A percentile compares a stretch with the other conserved stretches of the same genome.
Evolutionary conservation across 345 rosid genomes (phyloP).

Genomic region (Lumnitzera littorea): DNA sequence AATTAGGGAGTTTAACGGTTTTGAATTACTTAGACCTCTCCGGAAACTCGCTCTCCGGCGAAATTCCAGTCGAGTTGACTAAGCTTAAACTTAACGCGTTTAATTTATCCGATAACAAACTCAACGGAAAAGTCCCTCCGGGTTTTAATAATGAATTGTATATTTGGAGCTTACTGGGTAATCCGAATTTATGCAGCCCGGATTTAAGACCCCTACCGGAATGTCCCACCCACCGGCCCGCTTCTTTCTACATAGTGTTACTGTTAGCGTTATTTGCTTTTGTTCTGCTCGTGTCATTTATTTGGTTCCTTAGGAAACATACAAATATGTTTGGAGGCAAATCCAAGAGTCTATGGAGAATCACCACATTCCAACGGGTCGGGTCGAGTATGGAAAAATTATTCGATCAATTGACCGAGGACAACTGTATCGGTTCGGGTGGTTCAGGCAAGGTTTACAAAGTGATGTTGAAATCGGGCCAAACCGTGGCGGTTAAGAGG

Average conservation of each 20-base stretch:
- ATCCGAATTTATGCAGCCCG: conserved; percentile 57
- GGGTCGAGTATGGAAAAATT: conserved; percentile 40
- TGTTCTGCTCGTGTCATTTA: conserved; percentile 24
- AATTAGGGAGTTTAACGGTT: conserved; percentile 44
- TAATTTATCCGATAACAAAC: conserved; percentile 49
- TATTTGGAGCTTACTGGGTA: conserved; percentile 42
- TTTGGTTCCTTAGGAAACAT: conserved; percentile 36
- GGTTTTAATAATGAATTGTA: conserved; percentile 27
- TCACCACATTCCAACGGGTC: conserved; percentile 53
- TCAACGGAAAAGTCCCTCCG: conserved; percentile 46
- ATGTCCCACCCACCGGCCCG: conserved; percentile 29
- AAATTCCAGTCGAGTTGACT: conserved; percentile 44
- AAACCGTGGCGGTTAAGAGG: conserved; percentile 60
- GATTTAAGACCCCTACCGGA: conserved; percentile 32
- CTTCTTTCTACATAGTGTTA: conserved; percentile 12
- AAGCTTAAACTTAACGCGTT: conserved; percentile 40
- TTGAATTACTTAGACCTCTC: conserved; percentile 54
- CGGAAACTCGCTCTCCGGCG: conserved; percentile 41
- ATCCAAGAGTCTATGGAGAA: conserved; percentile 24
- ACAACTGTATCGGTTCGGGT: conserved; percentile 53
- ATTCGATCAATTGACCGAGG: conserved; percentile 27
- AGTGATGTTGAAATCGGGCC: conserved; percentile 42
- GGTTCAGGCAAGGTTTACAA: conserved; percentile 61
- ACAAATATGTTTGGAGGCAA: conserved; percentile 17
- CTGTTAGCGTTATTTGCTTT: conserved; percentile 24